Base-by-base conservation (phyloP, 768 basidiomycete species). In the Lentinula lateritia region DNA sequence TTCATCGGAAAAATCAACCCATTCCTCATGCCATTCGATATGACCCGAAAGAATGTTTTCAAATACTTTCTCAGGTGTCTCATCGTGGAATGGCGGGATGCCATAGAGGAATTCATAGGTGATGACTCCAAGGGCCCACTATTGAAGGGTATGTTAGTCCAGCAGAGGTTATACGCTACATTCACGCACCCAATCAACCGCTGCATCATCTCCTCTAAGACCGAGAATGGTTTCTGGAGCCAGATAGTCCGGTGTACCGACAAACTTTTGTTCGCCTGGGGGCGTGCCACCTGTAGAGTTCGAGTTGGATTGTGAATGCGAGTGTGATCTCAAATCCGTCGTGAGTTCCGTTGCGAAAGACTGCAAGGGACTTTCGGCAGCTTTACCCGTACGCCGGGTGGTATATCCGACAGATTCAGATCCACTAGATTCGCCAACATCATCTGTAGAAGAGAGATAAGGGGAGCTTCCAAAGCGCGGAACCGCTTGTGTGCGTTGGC, bases 101-200 rank as follows among this genome's bases (percentile, higher is more conserved):
- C 97, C 95, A 66, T 95, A 98, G 39, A 98, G 75, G 74, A 99
- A 98, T 77, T 99, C 97, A 72, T 99, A 98, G 35, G 93, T 92
- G 71, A 99, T 95, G 46, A 98, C 94, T 62, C 97, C 97, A 34
- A 99, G 82, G 10, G 97, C 96, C 97, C 97, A 99, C 97, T 97
- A 71, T 55, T 64, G 61, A 20, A 65, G 61, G 54, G 56, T 64
- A 15, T 52, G 52, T 57, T 60, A 64, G 55, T 32, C 35, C 43
- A 45, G 20, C 41, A 48, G 36, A 32, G 38, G 2, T n/a, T 46
- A 15, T 18, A 32, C 53, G 43, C 64, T 10, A 60, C 35, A 60
- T 66, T 43, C 38, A 78, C 89, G 41, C 65, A 96, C 95, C 95
- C 97, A 99, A 76, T 99, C 97, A 66, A 99, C 97, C 7, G 89